A percentile compares a stretch with the other conserved stretches of the same genome.
Evolutionary conservation across 1,284 basidiomycete species (phyloP).

Genomic region (Apiotrichum laibachii): DNA sequence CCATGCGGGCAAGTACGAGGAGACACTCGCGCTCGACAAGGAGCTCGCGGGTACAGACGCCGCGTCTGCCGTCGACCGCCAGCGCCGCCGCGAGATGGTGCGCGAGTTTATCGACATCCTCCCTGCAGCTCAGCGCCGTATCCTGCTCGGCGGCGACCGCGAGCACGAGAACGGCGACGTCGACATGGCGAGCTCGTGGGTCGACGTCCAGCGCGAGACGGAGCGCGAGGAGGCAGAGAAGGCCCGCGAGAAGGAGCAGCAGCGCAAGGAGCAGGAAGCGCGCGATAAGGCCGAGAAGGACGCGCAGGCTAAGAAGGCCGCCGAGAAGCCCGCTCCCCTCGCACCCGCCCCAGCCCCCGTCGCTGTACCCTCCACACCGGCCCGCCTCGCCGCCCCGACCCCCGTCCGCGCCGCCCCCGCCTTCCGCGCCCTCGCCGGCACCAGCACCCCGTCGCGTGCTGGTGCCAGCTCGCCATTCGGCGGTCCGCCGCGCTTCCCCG

Average conservation of each 20-base stretch:
- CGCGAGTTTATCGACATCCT: constrained; percentile 62
- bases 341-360: constrained; percentile 1
- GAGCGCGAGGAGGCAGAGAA: not conserved
- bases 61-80: constrained; percentile 40
- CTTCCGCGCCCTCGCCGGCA: constrained; percentile 14
- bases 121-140: constrained; percentile 57
- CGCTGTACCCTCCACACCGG: constrained; percentile 7
- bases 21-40: constrained; percentile 71
- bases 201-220: constrained; percentile 4
- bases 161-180: constrained; percentile 21
- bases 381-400: constrained; percentile 12
- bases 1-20: constrained; percentile 67
- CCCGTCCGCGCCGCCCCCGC: constrained; percentile 18
- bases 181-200: constrained; percentile 23
- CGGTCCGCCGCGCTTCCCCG: constrained; percentile 45
- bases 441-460: constrained; percentile 15
- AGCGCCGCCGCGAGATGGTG: constrained; percentile 64
- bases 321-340: not conserved
- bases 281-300: not conserved
- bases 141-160: constrained; percentile 24
- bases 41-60: constrained; percentile 50
- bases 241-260: not conserved
- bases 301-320: not conserved
- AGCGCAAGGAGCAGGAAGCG: not conserved
- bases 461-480: constrained; percentile 34